A percentile compares a stretch with the other conserved stretches of the same genome.
Evolutionary conservation across 257 asterid species (phyloP).

Genomic region (Fraxinus quadrangulata): DNA sequence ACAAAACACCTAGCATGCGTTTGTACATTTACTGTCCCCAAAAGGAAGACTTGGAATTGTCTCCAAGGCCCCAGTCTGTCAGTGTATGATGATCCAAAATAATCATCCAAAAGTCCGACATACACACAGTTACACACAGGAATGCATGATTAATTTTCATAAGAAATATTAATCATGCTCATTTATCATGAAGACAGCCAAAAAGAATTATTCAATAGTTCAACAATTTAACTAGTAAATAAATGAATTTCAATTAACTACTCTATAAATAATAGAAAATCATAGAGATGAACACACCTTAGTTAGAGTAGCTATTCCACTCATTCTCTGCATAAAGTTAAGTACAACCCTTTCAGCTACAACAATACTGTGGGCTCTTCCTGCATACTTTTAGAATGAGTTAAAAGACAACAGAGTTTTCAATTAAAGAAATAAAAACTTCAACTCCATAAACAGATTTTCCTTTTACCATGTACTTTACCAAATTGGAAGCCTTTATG

Average conservation of each 20-base stretch:
- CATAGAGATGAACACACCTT: slow-evolving; percentile 52
- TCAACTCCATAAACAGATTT: slow-evolving; percentile 1
- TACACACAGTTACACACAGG: no score
- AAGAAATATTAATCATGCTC: not conserved
- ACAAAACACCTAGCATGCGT: not conserved
- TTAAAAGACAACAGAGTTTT: slow-evolving; percentile 16
- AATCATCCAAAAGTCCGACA: not conserved
- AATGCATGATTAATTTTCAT: no score
- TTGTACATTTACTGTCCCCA: not conserved
- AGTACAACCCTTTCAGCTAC: slow-evolving; percentile 97
- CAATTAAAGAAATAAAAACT: slow-evolving; percentile 4
- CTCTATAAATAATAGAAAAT: not conserved
- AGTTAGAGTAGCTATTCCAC: slow-evolving; percentile 97
- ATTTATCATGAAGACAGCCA: not conserved
- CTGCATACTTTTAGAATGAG: slow-evolving; percentile 41
- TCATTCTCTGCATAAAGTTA: slow-evolving; percentile 99
- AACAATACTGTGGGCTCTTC: slow-evolving; percentile 84
- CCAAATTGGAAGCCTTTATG: slow-evolving; percentile 92
- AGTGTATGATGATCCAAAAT: not conserved
- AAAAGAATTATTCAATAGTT: not conserved
- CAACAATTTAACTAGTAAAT: not conserved
- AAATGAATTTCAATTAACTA: not conserved
- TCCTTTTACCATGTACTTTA: slow-evolving; percentile 70
- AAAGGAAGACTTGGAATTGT: not conserved
- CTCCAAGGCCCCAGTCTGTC: not conserved